Base-by-base conservation (phyloP, 1,284 basidiomycete genomes). In the Apiotrichum laibachii region DNA sequence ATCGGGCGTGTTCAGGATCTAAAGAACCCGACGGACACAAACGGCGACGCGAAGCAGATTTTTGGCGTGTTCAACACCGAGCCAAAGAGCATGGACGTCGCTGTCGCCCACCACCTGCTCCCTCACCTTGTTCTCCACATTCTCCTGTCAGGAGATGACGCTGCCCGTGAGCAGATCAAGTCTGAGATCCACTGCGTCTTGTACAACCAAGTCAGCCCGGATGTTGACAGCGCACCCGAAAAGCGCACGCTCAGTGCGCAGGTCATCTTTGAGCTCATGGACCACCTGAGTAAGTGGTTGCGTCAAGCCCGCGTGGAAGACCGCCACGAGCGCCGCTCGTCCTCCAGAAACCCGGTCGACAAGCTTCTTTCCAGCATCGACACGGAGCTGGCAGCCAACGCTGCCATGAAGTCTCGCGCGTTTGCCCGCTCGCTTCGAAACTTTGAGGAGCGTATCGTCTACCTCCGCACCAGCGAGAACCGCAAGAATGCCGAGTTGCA, bases 371-470 rank as follows among this genome's bases (percentile, higher is more conserved):
- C 85, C 5, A 88, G 84, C 69, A 92, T 98, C 60, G 88, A 96
- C 63, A 88, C 89, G 61, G 87, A 89, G 62, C 83, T 98, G 21
- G 88, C 96, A 82, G 96, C 94, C 0, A 87, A 89, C 67, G 96
- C 96, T 0, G 93, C 96, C 0, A 84, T 99, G 59, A 86, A 92
- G 68, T 96, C 93, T 80, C 92, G 90, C 72, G 89, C 94, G 0
- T 98, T 91, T 70, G 94, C 96, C 0, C 85, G 96, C 40, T 88
- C 96, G 1, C 81, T 99, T 43, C 92, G 98, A 85, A 94, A 89
- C 74, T 96, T 95, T 67, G 96, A 99, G 74, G 86, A 87, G 55
- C 86, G 89, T 50, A 84, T 95, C 34, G 57, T 70, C 19, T 66
- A 78, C 15, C 77, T 88, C 34, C 81, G 81, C 58, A 79, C 82